Evolutionary conservation across 2,329 filamentous ascomycete genomes (phyloP), one percentile per base, ranked within the genome.

Genomic region (Cordyceps tenuipes): DNA sequence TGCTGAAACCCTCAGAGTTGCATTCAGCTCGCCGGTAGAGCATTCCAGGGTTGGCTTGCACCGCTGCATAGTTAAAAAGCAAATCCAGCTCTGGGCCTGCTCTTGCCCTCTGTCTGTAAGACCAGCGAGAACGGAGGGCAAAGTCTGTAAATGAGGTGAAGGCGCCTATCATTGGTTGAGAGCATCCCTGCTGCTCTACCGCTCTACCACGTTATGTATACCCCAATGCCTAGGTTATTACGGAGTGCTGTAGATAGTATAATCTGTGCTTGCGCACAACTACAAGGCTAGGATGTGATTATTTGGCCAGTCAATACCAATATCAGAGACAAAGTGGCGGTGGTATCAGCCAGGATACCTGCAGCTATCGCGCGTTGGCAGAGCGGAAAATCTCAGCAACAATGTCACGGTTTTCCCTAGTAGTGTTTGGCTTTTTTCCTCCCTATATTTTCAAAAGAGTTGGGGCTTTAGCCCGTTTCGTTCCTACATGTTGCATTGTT

Each of bases 31-130:
- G 44, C 44, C 19, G 43, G 54, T n/a, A 39, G 12, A 5, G 9
- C 36, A 44, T 43, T 23, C 51, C 15, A 19, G 17, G 29, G n/a
- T 13, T 17, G 39, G 39, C 15, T 51, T 19, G 31, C 36, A 26
- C 36, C 34, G 46, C 46, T 57, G 55, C 55, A 50, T n/a, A 13
- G 2, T 23, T 23, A 43, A 57, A 57, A 57, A 57, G 55, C 55
- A 57, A 57, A 29, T 57, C 46, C 7, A 23, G 41, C 44, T 36
- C 46, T 43, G 51, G 21, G 17, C 21, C 26, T 19, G 52, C 17
- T 29, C 26, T 23, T n/a, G 5, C 12, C 17, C 12, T 39, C 9
- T 15, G 10, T 10, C 4, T 36, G 34, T 36, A 29, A 29, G 5
- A 12, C 34, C 34, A 36, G 34, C 12, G 29, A 29, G 29, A 29